Percentiles rank a stretch among this genome's conserved stretches.
Conservation (phyloP, 805 yeast species). For the Isabelozyma rhagii region DNA sequence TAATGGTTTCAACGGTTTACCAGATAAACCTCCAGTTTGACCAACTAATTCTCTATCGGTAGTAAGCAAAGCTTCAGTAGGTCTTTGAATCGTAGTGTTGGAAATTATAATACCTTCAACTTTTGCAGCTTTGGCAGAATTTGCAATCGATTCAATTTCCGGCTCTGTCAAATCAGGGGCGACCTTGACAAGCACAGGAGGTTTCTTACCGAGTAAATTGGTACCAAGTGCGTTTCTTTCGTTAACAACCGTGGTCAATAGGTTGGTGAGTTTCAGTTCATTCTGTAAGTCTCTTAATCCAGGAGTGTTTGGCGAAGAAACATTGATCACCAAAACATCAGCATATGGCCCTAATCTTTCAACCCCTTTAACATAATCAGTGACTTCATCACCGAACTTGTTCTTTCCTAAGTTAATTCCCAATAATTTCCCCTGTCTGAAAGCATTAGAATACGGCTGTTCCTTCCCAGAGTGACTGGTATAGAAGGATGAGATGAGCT, state of each 20-base stretch:
- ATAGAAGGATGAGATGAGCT: conserved; percentile 22
- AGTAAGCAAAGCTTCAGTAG: conserved; percentile 52
- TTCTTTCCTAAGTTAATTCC: conserved; percentile 91
- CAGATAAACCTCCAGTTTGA: conserved; percentile 87
- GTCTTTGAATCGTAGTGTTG: conserved; percentile 88
- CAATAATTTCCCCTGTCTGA: conserved; percentile 61
- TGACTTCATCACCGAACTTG: conserved; percentile 84
- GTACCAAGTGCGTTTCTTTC: conserved; percentile 57
- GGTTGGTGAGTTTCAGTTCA: conserved; percentile 65
- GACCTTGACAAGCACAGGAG: conserved; percentile 85
- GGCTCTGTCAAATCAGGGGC: conserved; percentile 88
- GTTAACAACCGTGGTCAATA: conserved; percentile 62
- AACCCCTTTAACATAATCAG: conserved; percentile 85
- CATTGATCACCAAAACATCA: conserved; percentile 86
- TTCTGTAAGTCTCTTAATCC: conserved; percentile 85
- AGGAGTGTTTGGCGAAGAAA: conserved; percentile 95
- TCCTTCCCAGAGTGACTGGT: conserved; percentile 10
- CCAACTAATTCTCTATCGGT: conserved; percentile 34
- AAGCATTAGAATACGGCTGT: conserved; percentile 40
- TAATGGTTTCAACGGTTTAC: conserved; percentile 83
- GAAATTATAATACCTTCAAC: conserved; percentile 92
- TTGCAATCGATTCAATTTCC: conserved; percentile 80
- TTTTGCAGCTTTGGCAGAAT: conserved; percentile 68
- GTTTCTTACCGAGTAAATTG: conserved; percentile 46
- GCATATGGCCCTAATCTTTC: conserved; percentile 77